These are phyloP conservation scores for Nannochloris sp. DNA, from an alignment of 139 green algal species.

Conservation along the genomic window DNA sequence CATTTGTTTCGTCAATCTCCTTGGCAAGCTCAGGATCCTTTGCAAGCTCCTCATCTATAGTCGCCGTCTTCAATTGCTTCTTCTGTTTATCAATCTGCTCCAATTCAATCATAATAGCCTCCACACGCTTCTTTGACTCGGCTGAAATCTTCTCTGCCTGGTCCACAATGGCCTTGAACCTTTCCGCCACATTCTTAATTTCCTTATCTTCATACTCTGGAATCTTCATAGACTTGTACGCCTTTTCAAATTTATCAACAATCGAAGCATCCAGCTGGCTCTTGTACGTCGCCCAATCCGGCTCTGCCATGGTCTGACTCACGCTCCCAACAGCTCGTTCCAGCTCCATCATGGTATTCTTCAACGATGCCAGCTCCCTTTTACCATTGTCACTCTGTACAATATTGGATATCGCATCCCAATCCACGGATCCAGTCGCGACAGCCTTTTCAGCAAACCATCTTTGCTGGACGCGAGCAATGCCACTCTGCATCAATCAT, in stretches of 20 bases:
- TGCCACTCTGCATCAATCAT: background rate
- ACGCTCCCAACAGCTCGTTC: slow-evolving; percentile 5
- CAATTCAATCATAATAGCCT: slow-evolving; percentile 16
- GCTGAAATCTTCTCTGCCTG: slow-evolving; percentile 24
- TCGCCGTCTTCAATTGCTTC: slow-evolving; percentile 18
- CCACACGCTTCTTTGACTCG: background rate
- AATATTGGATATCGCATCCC: slow-evolving; percentile 25
- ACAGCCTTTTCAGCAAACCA: slow-evolving; percentile 32
- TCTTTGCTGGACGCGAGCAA: slow-evolving; percentile 9
- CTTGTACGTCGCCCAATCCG: slow-evolving; percentile 19
- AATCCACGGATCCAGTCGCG: slow-evolving; percentile 19
- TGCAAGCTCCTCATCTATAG: slow-evolving; percentile 28
- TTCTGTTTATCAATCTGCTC: slow-evolving; percentile 4
- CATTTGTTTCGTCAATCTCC: slow-evolving; percentile 19
- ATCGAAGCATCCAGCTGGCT: slow-evolving; percentile 24
- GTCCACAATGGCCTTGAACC: slow-evolving; percentile 16
- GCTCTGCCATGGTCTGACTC: background rate
- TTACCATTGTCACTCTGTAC: slow-evolving; percentile 34
- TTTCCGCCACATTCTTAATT: slow-evolving; percentile 3
- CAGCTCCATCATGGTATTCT: slow-evolving; percentile 27
- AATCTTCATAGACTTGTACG: slow-evolving; percentile 29
- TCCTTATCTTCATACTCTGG: slow-evolving; percentile 23
- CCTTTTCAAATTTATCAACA: slow-evolving; percentile 24
- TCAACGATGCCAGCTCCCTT: slow-evolving; percentile 25
- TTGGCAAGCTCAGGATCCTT: slow-evolving; percentile 20